Percentiles rank a stretch among this genome's conserved stretches.
These are phyloP conservation scores for Malus sylvestris DNA, from an alignment of 306 rosid genomes.

Conservation along the genomic window DNA sequence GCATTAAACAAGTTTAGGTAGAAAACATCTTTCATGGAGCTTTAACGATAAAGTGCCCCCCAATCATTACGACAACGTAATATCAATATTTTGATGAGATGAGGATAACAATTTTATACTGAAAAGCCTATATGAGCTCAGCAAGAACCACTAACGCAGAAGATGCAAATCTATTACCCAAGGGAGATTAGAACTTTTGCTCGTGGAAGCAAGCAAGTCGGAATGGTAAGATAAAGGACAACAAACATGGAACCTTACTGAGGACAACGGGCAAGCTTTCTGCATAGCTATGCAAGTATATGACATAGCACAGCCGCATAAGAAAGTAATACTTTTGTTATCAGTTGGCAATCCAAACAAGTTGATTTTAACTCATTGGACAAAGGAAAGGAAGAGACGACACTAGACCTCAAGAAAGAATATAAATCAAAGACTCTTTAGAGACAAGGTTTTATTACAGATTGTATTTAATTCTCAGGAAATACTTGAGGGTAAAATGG, in stretches of 20 bases:
- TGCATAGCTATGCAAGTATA: neutral
- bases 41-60: neutral
- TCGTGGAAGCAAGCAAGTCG: neutral
- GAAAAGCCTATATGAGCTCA: neutral
- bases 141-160: neutral
- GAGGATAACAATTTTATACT: neutral
- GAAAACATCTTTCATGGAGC: neutral
- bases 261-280: neutral
- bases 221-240: neutral
- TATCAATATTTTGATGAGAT: neutral
- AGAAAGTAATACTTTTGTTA: neutral
- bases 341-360: neutral
- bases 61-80: neutral
- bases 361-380: neutral
- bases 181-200: neutral
- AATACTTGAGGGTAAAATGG: neutral
- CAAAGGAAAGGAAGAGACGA: neutral
- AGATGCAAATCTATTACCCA: neutral
- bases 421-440: neutral
- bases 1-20: neutral
- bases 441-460: neutral
- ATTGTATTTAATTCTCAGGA: neutral
- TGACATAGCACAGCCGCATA: neutral
- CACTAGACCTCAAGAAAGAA: neutral
- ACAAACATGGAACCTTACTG: neutral